phyloP scores from a whole-genome alignment of 2,329 filamentous ascomycete genomes.

The Diaporthe vexans region DNA sequence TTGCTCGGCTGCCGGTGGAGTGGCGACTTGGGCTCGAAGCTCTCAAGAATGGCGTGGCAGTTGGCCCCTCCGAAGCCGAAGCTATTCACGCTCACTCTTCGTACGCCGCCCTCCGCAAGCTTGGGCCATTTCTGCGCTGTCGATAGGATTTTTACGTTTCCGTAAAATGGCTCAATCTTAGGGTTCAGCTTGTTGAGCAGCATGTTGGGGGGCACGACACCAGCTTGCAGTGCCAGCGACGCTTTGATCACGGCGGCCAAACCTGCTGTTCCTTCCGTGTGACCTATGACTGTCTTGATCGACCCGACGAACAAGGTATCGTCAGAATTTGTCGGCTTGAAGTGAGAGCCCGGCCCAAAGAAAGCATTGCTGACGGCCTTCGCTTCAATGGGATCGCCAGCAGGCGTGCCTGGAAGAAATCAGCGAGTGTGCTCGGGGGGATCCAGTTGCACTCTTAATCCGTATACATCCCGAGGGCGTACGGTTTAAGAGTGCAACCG shows the following conservation, averaged over 20 bases:
- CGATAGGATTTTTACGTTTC: constrained; percentile 42
- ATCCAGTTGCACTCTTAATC: no score
- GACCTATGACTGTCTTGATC: constrained; percentile 55
- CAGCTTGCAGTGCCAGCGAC: constrained; percentile 52
- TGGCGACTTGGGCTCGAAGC: neutral
- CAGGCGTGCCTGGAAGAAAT: no score
- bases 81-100: constrained; percentile 51
- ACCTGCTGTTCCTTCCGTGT: constrained; percentile 64
- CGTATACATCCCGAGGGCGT: no score
- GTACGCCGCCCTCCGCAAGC: constrained; percentile 40
- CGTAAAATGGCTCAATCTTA: constrained; percentile 48
- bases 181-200: constrained; percentile 53
- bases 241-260: constrained; percentile 60
- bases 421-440: no score
- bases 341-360: no score
- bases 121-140: constrained; percentile 46
- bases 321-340: no score
- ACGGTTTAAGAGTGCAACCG: no score
- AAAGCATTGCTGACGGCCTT: no score
- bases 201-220: constrained; percentile 52
- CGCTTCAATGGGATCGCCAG: no score
- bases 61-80: constrained; percentile 46
- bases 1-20: no score
- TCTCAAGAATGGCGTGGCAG: constrained; percentile 29
- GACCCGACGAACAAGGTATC: constrained; percentile 47